Conservation (phyloP, 1,139 yeast species). For the Candida sp. region DNA sequence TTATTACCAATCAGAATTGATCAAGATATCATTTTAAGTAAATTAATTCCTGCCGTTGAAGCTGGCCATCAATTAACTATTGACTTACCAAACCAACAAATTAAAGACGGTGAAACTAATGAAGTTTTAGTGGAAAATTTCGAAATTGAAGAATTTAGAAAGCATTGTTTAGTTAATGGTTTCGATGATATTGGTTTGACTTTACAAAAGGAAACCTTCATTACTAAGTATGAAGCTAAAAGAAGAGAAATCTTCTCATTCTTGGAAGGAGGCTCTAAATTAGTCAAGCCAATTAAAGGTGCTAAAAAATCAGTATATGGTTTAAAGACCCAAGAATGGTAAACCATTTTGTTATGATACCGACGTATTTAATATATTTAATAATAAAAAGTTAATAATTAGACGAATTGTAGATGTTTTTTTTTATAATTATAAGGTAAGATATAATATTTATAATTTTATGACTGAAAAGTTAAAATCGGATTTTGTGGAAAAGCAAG, state of each 20-base stretch:
- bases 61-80: slow-evolving; percentile 70
- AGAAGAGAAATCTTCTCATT: slow-evolving; percentile 84
- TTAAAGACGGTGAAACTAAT: slow-evolving; percentile 60
- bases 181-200: slow-evolving; percentile 97
- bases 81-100: slow-evolving; percentile 84
- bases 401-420: background rate
- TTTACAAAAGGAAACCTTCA: slow-evolving; percentile 79
- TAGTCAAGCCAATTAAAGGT: slow-evolving; percentile 65
- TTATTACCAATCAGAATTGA: slow-evolving; percentile 86
- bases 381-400: background rate
- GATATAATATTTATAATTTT: no score
- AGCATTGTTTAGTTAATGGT: slow-evolving; percentile 91
- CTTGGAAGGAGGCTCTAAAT: slow-evolving; percentile 80
- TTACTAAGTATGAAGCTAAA: slow-evolving; percentile 65
- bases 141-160: slow-evolving; percentile 87
- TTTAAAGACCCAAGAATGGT: slow-evolving; percentile 79
- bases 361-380: background rate
- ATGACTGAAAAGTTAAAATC: no score
- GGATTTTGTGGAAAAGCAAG: no score
- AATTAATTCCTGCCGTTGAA: slow-evolving; percentile 75
- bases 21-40: slow-evolving; percentile 64
- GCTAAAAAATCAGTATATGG: slow-evolving; percentile 70
- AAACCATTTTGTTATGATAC: slow-evolving; percentile 6
- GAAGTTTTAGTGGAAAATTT: slow-evolving; percentile 77
- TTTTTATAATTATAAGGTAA: no score